A percentile compares a stretch with the other conserved stretches of the same genome.
These are phyloP conservation scores for Cercis canadensis DNA, from an alignment of 306 rosid genomes.

Conservation along the genomic window DNA sequence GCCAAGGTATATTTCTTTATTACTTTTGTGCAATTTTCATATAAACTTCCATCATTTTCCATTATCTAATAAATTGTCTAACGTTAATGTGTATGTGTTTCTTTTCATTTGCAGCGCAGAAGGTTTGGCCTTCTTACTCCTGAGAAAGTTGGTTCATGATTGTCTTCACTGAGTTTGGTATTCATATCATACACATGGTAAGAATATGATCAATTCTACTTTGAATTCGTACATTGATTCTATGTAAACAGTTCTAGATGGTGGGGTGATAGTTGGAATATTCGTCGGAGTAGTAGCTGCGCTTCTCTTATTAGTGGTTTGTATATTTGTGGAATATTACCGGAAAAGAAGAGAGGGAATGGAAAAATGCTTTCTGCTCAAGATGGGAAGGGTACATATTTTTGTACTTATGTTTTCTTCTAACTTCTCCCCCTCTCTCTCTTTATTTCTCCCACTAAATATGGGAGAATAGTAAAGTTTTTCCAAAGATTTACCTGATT, in stretches of 20 bases:
- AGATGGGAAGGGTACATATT: conserved; percentile 47
- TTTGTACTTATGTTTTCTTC: conserved; percentile 14
- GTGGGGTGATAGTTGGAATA: conserved; percentile 64
- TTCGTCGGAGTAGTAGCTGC: conserved; percentile 58
- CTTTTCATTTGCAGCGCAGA: conserved; percentile 63
- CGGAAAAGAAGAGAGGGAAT: conserved; percentile 45
- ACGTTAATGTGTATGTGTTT: neutral
- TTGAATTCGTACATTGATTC: conserved; percentile 38
- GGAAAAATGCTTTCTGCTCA: conserved; percentile 44
- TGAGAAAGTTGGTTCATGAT: conserved; percentile 25
- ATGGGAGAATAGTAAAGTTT: no score
- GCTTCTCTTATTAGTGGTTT: conserved; percentile 49
- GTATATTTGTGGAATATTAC: conserved; percentile 46
- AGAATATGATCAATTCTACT: conserved; percentile 13
- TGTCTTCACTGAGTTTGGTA: conserved; percentile 21
- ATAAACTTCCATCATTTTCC: no score
- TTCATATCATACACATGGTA: conserved; percentile 19
- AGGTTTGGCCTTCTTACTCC: conserved; percentile 49
- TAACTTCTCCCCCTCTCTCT: neutral
- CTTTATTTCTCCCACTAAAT: no score
- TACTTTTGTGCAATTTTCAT: no score
- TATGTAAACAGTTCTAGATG: conserved; percentile 56
- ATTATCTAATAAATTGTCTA: neutral
- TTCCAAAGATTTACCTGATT: no score
- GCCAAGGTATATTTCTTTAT: no score